Evolutionary conservation across 306 rosid genomes (phyloP).

Genomic region (Datisca glomerata): DNA sequence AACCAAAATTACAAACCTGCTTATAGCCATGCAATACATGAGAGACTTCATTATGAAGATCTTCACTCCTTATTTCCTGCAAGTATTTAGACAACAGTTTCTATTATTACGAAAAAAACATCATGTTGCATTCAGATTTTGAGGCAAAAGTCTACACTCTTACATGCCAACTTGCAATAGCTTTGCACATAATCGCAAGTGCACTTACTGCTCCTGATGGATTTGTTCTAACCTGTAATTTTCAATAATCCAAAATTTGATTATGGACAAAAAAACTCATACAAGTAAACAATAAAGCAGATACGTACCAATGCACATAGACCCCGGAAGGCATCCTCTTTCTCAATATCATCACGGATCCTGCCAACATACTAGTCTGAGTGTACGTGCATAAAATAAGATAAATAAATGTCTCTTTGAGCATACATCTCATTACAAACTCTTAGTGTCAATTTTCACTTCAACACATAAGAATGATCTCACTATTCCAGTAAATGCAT

Average conservation of each 20-base stretch:
- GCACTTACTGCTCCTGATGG: slow-evolving; percentile 90
- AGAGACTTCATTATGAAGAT: slow-evolving; percentile 79
- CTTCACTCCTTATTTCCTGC: slow-evolving; percentile 93
- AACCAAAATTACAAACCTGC: slow-evolving; percentile 33
- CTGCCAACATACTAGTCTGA: slow-evolving; percentile 44
- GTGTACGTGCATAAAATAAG: too few relatives aligned
- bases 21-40: slow-evolving; percentile 92
- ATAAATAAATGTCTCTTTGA: too few relatives aligned
- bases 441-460: too few relatives aligned
- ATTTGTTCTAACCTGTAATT: slow-evolving; percentile 77
- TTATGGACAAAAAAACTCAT: not conserved
- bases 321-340: slow-evolving; percentile 97
- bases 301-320: slow-evolving; percentile 85
- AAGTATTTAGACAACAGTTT: slow-evolving; percentile 1
- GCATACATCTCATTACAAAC: too few relatives aligned
- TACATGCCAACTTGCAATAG: slow-evolving; percentile 99
- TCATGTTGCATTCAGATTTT: not conserved
- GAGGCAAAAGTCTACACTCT: slow-evolving; percentile 17
- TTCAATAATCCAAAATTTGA: slow-evolving; percentile 2
- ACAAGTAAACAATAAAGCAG: slow-evolving; percentile 1
- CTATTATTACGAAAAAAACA: not conserved
- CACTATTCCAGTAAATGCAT: too few relatives aligned
- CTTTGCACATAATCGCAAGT: slow-evolving; percentile 67
- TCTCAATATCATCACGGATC: slow-evolving; percentile 93
- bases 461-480: too few relatives aligned